Conservation (phyloP, 2,329 filamentous ascomycete genomes). For the Ceratocystis eucalypticola region DNA sequence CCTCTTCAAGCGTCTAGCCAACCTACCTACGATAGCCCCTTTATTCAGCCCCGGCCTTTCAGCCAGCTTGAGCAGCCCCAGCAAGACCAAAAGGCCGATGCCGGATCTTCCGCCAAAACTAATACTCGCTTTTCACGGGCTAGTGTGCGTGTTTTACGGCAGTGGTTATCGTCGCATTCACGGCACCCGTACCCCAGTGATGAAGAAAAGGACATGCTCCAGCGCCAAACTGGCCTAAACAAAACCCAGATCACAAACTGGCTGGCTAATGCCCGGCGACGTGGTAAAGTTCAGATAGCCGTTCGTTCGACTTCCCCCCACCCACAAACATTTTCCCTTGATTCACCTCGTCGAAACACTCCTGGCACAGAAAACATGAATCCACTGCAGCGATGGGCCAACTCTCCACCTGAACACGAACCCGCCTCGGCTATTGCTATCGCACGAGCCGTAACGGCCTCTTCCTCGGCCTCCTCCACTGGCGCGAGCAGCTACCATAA, state of each 20-base stretch:
- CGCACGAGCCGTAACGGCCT: constrained; percentile 42
- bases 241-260: constrained; percentile 80
- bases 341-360: constrained; percentile 54
- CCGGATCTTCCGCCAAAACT: constrained; percentile 35
- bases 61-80: background rate
- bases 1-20: background rate
- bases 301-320: constrained; percentile 58
- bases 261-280: constrained; percentile 76
- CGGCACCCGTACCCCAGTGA: constrained; percentile 81
- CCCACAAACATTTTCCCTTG: constrained; percentile 43
- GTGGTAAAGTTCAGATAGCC: constrained; percentile 56
- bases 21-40: background rate
- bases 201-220: constrained; percentile 68
- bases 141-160: constrained; percentile 66
- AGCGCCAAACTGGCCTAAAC: constrained; percentile 65
- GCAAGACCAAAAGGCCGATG: background rate
- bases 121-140: constrained; percentile 67
- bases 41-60: background rate
- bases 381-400: constrained; percentile 44
- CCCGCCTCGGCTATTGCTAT: constrained; percentile 46
- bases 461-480: constrained; percentile 38
- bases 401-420: constrained; percentile 48
- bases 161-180: constrained; percentile 69
- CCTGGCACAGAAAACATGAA: constrained; percentile 42
- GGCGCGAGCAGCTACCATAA: constrained; percentile 41